These are phyloP conservation scores for Suillus clintonianus DNA, from an alignment of 768 basidiomycete genomes.

Conservation along the genomic window DNA sequence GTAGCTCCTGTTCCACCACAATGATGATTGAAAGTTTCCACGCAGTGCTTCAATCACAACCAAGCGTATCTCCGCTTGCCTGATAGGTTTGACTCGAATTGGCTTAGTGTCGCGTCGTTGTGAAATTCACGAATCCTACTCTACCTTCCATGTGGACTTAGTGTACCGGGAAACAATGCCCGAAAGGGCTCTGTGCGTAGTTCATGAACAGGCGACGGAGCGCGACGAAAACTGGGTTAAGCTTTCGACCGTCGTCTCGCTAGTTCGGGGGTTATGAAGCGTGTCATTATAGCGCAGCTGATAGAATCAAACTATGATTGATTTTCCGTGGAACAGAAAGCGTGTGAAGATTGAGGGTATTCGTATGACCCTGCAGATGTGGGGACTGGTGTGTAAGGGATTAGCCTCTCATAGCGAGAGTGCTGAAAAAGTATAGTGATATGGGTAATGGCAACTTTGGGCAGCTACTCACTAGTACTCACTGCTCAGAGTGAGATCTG, in stretches of 20 bases:
- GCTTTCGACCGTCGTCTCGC: neutral
- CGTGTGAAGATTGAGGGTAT: neutral
- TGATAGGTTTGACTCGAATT: neutral
- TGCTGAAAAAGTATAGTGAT: too few relatives aligned
- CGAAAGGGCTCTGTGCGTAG: neutral
- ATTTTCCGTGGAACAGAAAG: neutral
- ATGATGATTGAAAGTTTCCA: neutral
- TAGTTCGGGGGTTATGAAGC: neutral
- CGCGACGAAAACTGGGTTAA: neutral
- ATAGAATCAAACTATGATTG: neutral
- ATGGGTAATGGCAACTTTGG: too few relatives aligned
- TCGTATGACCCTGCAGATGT: neutral
- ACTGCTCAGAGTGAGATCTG: too few relatives aligned
- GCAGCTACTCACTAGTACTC: too few relatives aligned
- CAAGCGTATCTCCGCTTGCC: neutral
- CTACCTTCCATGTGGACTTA: neutral
- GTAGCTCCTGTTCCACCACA: neutral
- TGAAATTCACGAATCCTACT: neutral
- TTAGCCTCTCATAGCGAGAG: neutral
- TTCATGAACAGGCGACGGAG: neutral
- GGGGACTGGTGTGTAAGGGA: neutral
- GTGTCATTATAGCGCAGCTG: neutral
- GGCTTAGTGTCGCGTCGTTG: neutral
- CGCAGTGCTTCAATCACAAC: neutral
- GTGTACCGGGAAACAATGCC: neutral